phyloP scores from a whole-genome alignment of 2,329 filamentous ascomycete species.

The Didymella exigua region DNA sequence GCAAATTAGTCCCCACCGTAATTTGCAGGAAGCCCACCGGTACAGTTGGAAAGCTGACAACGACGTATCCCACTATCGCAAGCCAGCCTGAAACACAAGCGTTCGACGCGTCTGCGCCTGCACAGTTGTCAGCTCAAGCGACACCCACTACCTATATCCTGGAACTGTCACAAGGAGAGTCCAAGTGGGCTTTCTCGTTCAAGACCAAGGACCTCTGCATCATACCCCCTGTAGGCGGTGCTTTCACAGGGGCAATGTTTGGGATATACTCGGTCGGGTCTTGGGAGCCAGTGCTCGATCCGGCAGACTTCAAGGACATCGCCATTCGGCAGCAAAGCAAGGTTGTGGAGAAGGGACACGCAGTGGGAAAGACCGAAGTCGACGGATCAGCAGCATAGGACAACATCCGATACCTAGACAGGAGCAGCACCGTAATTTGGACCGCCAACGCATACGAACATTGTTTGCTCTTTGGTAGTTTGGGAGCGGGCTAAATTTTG shows the following conservation, averaged over 20 bases:
- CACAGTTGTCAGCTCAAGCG: slow-evolving; percentile 4
- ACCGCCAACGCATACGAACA: too few species aligned
- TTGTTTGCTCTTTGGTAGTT: too few species aligned
- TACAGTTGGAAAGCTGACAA: slow-evolving; percentile 29
- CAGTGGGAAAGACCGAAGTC: too few species aligned
- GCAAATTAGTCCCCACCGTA: slow-evolving; percentile 2
- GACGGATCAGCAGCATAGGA: too few species aligned
- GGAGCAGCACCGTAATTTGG: too few species aligned
- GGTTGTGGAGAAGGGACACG: background rate
- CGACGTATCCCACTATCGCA: slow-evolving; percentile 21
- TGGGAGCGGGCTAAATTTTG: too few species aligned
- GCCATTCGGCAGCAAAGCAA: slow-evolving; percentile 12
- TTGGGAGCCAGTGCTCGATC: slow-evolving; percentile 47
- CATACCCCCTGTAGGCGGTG: slow-evolving; percentile 47
- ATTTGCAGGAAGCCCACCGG: slow-evolving; percentile 19
- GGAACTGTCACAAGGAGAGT: slow-evolving; percentile 8
- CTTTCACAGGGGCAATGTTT: slow-evolving; percentile 55
- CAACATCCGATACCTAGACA: too few species aligned
- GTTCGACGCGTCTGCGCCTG: background rate
- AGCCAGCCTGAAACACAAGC: slow-evolving; percentile 31
- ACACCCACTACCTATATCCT: slow-evolving; percentile 10
- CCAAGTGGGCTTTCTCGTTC: slow-evolving; percentile 26
- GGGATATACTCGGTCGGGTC: slow-evolving; percentile 55
- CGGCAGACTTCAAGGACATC: slow-evolving; percentile 49
- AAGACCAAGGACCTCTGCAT: slow-evolving; percentile 44